phyloP scores from a whole-genome alignment of 177 flowering plant genomes.

The Telopea speciosissima region DNA sequence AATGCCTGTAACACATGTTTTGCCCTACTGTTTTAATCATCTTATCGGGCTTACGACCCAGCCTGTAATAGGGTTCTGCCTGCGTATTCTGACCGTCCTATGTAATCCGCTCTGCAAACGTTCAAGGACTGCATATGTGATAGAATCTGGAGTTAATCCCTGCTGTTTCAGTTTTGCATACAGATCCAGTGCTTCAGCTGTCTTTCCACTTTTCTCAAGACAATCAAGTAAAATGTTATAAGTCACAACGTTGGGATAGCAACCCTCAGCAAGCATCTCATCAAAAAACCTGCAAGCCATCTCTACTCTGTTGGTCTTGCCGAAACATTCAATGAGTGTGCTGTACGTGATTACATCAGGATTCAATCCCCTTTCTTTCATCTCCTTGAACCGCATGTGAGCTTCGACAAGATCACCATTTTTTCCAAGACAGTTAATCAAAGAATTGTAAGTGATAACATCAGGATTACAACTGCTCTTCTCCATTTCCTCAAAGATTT shows the following conservation, averaged over 20 bases:
- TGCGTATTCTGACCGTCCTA: slow-evolving; percentile 45
- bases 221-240: slow-evolving; percentile 90
- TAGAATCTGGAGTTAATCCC: slow-evolving; percentile 83
- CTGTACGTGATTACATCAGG: slow-evolving; percentile 93
- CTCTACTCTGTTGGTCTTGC: slow-evolving; percentile 71
- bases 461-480: slow-evolving; percentile 60
- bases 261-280: slow-evolving; percentile 72
- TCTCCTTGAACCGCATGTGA: slow-evolving; percentile 87
- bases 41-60: slow-evolving; percentile 83
- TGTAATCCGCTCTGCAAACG: slow-evolving; percentile 74
- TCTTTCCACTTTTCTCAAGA: slow-evolving; percentile 74
- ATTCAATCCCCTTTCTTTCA: slow-evolving; percentile 77
- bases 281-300: slow-evolving; percentile 81
- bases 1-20: neutral
- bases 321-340: slow-evolving; percentile 94
- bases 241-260: slow-evolving; percentile 82
- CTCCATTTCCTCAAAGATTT: slow-evolving; percentile 78
- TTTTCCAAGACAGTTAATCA: slow-evolving; percentile 89
- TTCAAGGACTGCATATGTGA: slow-evolving; percentile 71
- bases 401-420: slow-evolving; percentile 91
- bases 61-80: slow-evolving; percentile 70
- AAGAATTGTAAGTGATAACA: slow-evolving; percentile 70
- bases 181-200: slow-evolving; percentile 77
- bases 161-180: slow-evolving; percentile 82
- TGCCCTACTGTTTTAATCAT: slow-evolving; percentile 23